Evolutionary conservation across 1,284 basidiomycete genomes (phyloP).

Genomic region (Cryptococcus sp.): DNA sequence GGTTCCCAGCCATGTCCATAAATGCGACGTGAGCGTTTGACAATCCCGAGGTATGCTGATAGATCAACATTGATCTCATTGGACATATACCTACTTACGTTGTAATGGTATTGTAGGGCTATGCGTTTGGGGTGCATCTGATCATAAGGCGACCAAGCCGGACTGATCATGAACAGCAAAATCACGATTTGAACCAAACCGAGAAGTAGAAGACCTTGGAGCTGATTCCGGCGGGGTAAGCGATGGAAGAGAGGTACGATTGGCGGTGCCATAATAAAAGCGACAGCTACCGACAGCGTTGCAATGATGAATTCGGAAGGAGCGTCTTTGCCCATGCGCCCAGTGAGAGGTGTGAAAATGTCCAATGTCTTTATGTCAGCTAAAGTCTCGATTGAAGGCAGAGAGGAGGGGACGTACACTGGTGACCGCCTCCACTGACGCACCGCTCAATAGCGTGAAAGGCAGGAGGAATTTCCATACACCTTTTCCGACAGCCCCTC

Average conservation of each 20-base stretch:
- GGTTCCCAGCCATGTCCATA: slow-evolving; percentile 64
- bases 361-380: slow-evolving; percentile 53
- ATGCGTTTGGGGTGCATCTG: slow-evolving; percentile 80
- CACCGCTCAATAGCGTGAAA: slow-evolving; percentile 59
- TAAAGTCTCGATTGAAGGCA: neutral
- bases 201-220: slow-evolving; percentile 52
- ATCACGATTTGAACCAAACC: slow-evolving; percentile 52
- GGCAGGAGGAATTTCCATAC: slow-evolving; percentile 58
- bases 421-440: slow-evolving; percentile 66
- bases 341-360: slow-evolving; percentile 86
- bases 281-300: slow-evolving; percentile 60
- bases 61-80: no score
- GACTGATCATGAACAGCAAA: slow-evolving; percentile 59
- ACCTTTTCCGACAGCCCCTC: slow-evolving; percentile 22
- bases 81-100: slow-evolving; percentile 59
- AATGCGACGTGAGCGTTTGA: slow-evolving; percentile 76
- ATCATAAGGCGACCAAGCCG: slow-evolving; percentile 68
- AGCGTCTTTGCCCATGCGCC: slow-evolving; percentile 52
- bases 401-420: slow-evolving; percentile 50
- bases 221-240: slow-evolving; percentile 56
- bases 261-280: slow-evolving; percentile 59
- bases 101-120: slow-evolving; percentile 81
- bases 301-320: slow-evolving; percentile 89
- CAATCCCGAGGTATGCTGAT: slow-evolving; percentile 68
- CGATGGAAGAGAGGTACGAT: slow-evolving; percentile 65